These are phyloP conservation scores for Lablab purpureus DNA, from an alignment of 306 rosid genomes.

Conservation along the genomic window DNA sequence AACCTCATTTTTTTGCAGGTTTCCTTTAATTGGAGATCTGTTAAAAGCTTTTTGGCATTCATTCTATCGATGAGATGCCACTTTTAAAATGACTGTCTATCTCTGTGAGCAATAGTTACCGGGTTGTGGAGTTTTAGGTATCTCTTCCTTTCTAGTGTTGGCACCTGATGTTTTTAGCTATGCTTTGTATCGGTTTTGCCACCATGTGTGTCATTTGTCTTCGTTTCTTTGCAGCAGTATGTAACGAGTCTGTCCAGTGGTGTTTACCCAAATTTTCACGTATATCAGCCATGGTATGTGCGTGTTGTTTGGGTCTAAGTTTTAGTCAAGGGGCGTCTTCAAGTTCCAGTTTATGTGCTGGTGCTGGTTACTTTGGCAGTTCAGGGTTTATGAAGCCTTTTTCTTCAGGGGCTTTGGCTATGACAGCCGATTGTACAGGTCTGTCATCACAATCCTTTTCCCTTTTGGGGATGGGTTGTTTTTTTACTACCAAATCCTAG, in stretches of 20 bases:
- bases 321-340: constrained; percentile 62
- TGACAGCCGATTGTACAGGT: constrained; percentile 70
- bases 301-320: constrained; percentile 70
- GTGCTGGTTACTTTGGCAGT: constrained; percentile 60
- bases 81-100: constrained; percentile 57
- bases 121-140: constrained; percentile 59
- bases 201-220: constrained; percentile 43
- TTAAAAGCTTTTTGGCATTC: constrained; percentile 58
- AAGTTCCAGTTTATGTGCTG: constrained; percentile 38
- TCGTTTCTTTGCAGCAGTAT: constrained; percentile 29
- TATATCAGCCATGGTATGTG: constrained; percentile 45
- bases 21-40: constrained; percentile 63
- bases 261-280: constrained; percentile 60
- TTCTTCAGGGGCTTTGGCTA: constrained; percentile 70
- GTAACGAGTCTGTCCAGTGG: constrained; percentile 53
- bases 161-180: constrained; percentile 64
- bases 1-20: constrained; percentile 75
- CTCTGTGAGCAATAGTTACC: constrained; percentile 63
- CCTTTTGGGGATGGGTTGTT: constrained; percentile 54
- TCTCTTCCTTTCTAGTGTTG: constrained; percentile 57
- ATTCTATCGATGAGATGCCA: constrained; percentile 42
- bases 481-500: constrained; percentile 62
- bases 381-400: constrained; percentile 61
- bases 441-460: constrained; percentile 73
- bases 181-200: constrained; percentile 56